Base-by-base conservation (phyloP, 1,284 basidiomycete species). In the Erythrobasidium hasegawianum region DNA sequence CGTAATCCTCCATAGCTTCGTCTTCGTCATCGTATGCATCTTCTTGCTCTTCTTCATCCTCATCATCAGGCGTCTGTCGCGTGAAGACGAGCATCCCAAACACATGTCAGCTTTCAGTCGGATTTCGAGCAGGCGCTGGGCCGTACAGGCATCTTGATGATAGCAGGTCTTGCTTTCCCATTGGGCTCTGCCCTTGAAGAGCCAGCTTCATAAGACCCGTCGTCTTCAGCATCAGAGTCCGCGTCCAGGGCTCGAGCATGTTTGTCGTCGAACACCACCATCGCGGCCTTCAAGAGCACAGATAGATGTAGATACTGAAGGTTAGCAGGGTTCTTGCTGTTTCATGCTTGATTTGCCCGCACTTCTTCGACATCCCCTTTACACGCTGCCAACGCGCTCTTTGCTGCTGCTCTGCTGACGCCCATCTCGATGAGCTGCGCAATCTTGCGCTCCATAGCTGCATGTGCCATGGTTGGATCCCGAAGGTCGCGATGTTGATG, bases 351-450 rank as follows among this genome's bases (percentile, higher is more conserved):
- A 10, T 59, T 22, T 1, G 45, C 10, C 29, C 38, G 49, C 18
- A 65, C 62, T 56, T 65, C 62, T 2, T 65, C 62, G 4, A 45
- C 50, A 22, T 65, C 53, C 62, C 56, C 53, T 29, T 40, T 38
- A 39, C 47, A 57, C 38, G 62, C 62, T 39, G 45, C 40, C 18
- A 65, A 43, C 16, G 62, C 62, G 38, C 53, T 55, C 26, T 58
- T 65, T 38, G 62, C 62, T 5, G 62, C 62, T 18, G 62, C 47
- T 13, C 62, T 40, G 13, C 53, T 39, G n/a, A 40, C 55, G 20
- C 62, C 62, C 62, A 65, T 65, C 11, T 65, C 62, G 43, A 57
- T 40, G 33, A 65, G 62, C 33, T 41, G 38, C 13, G 45, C 41
- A 38, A 65, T 58, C 20, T 55, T 57, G 29, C 56, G 43, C 26